Percentiles rank a stretch among this genome's conserved stretches.
These are phyloP conservation scores for Pseudopyrenochaeta lycopersici DNA, from an alignment of 2,329 filamentous ascomycete species.

Conservation along the genomic window DNA sequence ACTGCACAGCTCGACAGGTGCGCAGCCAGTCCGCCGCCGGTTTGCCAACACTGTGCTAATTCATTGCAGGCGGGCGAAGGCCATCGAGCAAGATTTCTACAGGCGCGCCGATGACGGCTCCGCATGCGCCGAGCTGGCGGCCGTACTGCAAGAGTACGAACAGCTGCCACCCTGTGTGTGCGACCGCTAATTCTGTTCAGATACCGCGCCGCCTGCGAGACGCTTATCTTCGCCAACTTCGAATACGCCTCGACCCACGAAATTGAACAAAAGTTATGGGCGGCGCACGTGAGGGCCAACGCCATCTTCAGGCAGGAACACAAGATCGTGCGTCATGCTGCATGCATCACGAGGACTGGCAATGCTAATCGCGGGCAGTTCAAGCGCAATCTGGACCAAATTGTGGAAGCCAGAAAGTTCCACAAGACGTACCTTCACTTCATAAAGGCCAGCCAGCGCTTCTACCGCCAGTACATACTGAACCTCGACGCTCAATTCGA, in stretches of 20 bases:
- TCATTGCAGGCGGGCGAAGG: conserved; percentile 51
- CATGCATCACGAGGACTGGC: not conserved
- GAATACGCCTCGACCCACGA: conserved; percentile 69
- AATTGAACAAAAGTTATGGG: conserved; percentile 79
- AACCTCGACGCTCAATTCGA: conserved; percentile 71
- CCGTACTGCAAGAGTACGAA: conserved; percentile 50
- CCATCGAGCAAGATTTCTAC: conserved; percentile 60
- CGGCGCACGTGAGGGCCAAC: conserved; percentile 79
- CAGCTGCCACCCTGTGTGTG: not conserved
- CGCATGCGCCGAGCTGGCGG: conserved; percentile 60
- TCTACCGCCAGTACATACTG: conserved; percentile 87
- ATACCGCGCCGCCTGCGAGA: conserved; percentile 76
- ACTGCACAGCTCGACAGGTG: conserved; percentile 64
- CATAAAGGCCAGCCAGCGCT: conserved; percentile 85
- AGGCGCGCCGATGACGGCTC: conserved; percentile 61
- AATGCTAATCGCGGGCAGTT: conserved; percentile 46
- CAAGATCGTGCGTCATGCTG: conserved; percentile 29
- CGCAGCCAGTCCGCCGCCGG: conserved; percentile 15
- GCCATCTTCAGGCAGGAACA: conserved; percentile 74
- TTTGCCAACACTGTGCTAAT: conserved; percentile 27
- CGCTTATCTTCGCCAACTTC: conserved; percentile 76
- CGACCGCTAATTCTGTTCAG: conserved; percentile 52
- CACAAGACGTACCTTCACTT: conserved; percentile 85
- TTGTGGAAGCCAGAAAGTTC: conserved; percentile 76
- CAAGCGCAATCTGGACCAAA: conserved; percentile 61